Evolutionary conservation across 225 moss, liverwort and hornwort species (phyloP), one percentile per base, ranked within the genome.

Genomic region (Pseudisothecium myosuroides): DNA sequence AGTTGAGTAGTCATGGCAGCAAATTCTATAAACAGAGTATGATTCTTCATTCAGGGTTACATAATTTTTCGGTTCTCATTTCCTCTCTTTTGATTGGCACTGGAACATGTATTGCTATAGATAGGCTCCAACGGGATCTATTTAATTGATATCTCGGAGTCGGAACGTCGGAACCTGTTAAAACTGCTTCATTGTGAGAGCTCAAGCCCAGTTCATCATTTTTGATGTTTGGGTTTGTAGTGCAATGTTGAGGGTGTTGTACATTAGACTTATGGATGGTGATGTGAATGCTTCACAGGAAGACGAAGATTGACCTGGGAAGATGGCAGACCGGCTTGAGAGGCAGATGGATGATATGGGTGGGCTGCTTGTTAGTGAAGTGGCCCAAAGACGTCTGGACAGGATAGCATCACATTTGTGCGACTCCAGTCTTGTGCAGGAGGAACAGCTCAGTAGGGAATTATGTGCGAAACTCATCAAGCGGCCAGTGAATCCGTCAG

Each of bases 391-490:
- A 85, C 95, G 95, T 75, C 82, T 95, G 76, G 91, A 92, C 72
- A 94, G 88, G 93, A 91, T 95, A 80, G 93, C 94, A 68, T 90
- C 94, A 29, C 95, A 95, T 87, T 90, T 95, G 66, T 88, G 92
- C 86, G 90, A 89, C 63, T 85, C 90, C 24, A 93, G 58, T 71
- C 78, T 87, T 86, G 86, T 76, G 74, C 89, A 93, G 69, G 95
- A 94, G 50, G 90, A 90, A 58, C 93, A 93, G 78, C 90, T 95
- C 37, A 89, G 88, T 86, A 84, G 84, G 88, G 95, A 93, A 73
- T 4, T 87, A 54, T 95, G 95, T 73, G 41, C 92, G 82, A 93
- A 92, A 71, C 80, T 91, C 50, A 89, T 91, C 56, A 93, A 91
- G 91, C 90, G 93, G 55, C 90, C 95, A 59, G 91, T 95, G 74